Conservation (phyloP, 106 monocot species). For the Allium sativum region DNA sequence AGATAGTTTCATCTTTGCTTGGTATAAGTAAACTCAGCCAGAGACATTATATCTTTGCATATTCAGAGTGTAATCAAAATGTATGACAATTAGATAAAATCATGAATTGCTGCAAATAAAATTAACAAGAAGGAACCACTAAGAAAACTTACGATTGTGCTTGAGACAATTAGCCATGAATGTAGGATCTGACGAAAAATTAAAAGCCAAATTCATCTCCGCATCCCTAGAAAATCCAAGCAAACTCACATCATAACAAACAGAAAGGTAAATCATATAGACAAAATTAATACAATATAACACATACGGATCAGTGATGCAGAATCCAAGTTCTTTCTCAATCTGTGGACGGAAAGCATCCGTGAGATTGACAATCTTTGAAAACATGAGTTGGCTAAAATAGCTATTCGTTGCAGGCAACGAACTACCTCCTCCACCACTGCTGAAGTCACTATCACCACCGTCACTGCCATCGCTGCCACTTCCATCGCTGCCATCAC, state of each 20-base stretch:
- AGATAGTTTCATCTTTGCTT: too few species aligned
- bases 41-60: too few species aligned
- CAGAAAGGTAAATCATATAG: neutral
- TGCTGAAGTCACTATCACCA: too few species aligned
- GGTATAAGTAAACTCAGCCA: too few species aligned
- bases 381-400: slow-evolving; percentile 8
- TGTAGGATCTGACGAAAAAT: slow-evolving; percentile 21
- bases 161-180: slow-evolving; percentile 22
- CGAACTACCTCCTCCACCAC: too few species aligned
- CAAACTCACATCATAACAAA: neutral
- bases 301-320: slow-evolving; percentile 31
- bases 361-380: slow-evolving; percentile 11
- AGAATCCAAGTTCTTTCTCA: slow-evolving; percentile 22
- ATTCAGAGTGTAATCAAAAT: too few species aligned
- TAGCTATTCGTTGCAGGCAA: slow-evolving; percentile 1
- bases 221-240: slow-evolving; percentile 13
- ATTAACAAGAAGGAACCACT: too few species aligned
- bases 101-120: too few species aligned
- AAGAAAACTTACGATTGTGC: neutral
- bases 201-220: slow-evolving; percentile 31
- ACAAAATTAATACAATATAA: neutral
- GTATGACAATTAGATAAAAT: too few species aligned
- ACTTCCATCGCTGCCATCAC: too few species aligned
- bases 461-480: too few species aligned
- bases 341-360: neutral